Base-by-base conservation (phyloP, 345 rosid genomes). In the Raphanus raphanistrum region DNA sequence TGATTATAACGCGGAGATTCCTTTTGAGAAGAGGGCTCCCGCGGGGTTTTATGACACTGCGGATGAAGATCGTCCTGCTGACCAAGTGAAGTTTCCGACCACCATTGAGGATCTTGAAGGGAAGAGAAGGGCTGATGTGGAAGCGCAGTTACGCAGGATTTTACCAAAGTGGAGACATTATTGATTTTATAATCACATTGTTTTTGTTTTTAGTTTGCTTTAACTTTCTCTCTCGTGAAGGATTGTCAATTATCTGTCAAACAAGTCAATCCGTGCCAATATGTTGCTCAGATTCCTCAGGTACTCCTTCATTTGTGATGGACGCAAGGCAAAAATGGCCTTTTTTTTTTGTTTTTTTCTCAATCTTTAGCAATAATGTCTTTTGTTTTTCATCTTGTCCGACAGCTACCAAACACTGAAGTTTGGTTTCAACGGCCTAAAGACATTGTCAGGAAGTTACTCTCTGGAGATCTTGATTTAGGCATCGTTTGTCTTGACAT, bases 351-450 rank as follows among this genome's bases (percentile, higher is more conserved):
- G 36, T 33, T 33, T 33, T 29, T 41, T 33, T 2, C 60, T n/a
- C n/a, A n/a, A n/a, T n/a, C n/a, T n/a, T n/a, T n/a, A n/a, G n/a
- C n/a, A n/a, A n/a, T n/a, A n/a, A n/a, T n/a, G n/a, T n/a, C n/a
- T n/a, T n/a, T n/a, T n/a, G n/a, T n/a, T n/a, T n/a, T n/a, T n/a
- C n/a, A n/a, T n/a, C 4, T 32, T 76, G 13, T 68, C 77, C 17
- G 80, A 16, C 79, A 95, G 99, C 83, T 92, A 27, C 78, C 98
- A 72, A 90, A 89, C 74, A 60, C 91, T 80, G 96, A 91, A 82
- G 99, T 95, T 43, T 95, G 99, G 99, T 91, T 89, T 83, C 99
- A 95, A 82, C 87, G 96, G 58, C 98, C 98, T 67, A 95, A 91
- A 78, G 98, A 92, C 79, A 88, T 95, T 77, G 94, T 95, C 33